Percentiles rank a stretch among this genome's conserved stretches.
Conservation (phyloP, 2,329 filamentous ascomycete species). For the Herpotrichia juniperi region DNA sequence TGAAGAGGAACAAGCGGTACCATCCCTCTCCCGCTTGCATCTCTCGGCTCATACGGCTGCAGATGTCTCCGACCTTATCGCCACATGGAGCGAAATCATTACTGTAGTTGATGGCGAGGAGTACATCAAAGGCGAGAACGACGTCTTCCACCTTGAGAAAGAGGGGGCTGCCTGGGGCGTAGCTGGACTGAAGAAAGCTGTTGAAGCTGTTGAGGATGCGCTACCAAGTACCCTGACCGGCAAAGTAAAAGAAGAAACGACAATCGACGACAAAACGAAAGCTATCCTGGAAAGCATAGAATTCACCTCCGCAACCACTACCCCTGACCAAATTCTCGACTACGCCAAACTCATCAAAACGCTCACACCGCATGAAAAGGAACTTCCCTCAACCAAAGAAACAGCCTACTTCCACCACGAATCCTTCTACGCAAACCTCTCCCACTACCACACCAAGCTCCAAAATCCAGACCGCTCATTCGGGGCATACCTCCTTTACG, state of each 20-base stretch:
- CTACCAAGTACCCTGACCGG: constrained; percentile 29
- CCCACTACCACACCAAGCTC: constrained; percentile 66
- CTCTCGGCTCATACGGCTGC: constrained; percentile 72
- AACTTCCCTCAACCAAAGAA: constrained; percentile 70
- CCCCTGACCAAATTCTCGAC: constrained; percentile 69
- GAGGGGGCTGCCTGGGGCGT: constrained; percentile 56
- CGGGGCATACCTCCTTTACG: constrained; percentile 81
- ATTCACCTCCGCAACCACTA: constrained; percentile 31
- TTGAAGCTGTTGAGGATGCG: constrained; percentile 35
- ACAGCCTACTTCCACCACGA: constrained; percentile 89
- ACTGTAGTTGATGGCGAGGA: constrained; percentile 69
- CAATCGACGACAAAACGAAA: constrained; percentile 28
- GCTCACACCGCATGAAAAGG: constrained; percentile 73
- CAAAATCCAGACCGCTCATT: constrained; percentile 66
- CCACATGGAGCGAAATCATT: constrained; percentile 70
- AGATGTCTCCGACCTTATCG: constrained; percentile 71
- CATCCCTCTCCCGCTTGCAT: constrained; percentile 81
- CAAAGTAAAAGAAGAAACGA: constrained; percentile 36
- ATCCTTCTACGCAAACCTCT: constrained; percentile 75
- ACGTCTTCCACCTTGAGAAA: constrained; percentile 80
- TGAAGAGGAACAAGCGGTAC: constrained; percentile 70
- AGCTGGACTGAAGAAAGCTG: constrained; percentile 39
- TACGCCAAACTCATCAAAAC: constrained; percentile 76
- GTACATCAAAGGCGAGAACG: constrained; percentile 79
- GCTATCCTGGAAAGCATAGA: constrained; percentile 34